Base-by-base conservation (phyloP, 495 filamentous ascomycete genomes). In the Penicillium atrosanguineum region DNA sequence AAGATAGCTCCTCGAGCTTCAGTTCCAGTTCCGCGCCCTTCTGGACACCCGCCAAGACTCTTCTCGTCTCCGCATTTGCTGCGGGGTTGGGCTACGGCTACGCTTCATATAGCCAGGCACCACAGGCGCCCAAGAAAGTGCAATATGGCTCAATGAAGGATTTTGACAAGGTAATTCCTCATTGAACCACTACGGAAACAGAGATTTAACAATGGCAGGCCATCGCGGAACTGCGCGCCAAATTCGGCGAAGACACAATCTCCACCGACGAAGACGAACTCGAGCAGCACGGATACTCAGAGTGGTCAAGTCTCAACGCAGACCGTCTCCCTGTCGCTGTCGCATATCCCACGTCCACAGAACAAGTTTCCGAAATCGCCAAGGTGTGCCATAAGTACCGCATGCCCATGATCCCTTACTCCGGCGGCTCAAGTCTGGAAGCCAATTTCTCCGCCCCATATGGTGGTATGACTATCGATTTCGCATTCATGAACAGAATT, bases 391-490 rank as follows among this genome's bases (percentile, higher is more conserved):
- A 85, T 71, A 88, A 88, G 68, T 87, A 91, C 70, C 83, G 81
- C 14, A 82, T 97, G 49, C 92, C 92, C 15, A 90, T 97, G 78
- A 79, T 76, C 59, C 88, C 90, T 0, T 97, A 87, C 65, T 93
- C 89, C 1, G 91, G 90, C 14, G 92, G 92, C 16, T 87, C 89
- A 0, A 93, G 88, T 54, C 78, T 96, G 4, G 92, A 96, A 62
- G 92, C 83, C 11, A 91, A 95, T 64, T 96, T 95, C 68, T 87
- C 89, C 2, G 88, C 90, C 3, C 88, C 91, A 0, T 85, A 83
- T 65, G 89, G 90, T 11, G 92, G 92, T 15, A 80, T 97, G 65
- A 90, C 85, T 50, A 89, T 97, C 39, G 92, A 97, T 61, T 96
- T 97, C 64, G 82, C 83, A 15, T 81, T 75, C 58, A 97, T 97